A percentile compares a stretch with the other conserved stretches of the same genome.
These are phyloP conservation scores for Oryza meridionalis DNA, from an alignment of 176 grass and related monocot species.

Conservation along the genomic window DNA sequence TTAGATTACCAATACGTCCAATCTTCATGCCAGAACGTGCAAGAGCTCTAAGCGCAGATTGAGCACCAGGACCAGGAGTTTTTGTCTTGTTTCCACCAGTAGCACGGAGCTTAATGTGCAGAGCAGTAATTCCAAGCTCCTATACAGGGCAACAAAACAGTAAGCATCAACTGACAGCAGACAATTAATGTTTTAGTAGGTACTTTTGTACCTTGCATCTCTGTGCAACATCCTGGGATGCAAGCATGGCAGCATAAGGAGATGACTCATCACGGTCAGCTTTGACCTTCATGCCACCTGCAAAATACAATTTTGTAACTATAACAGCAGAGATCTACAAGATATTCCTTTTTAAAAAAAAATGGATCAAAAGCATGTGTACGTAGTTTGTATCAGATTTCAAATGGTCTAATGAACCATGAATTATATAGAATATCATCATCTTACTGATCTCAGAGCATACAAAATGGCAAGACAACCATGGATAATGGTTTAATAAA, in stretches of 20 bases:
- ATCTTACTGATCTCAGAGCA: neutral
- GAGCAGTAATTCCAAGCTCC: slow-evolving; percentile 91
- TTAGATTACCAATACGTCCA: slow-evolving; percentile 72
- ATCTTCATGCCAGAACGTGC: slow-evolving; percentile 97
- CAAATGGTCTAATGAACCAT: neutral
- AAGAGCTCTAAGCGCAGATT: slow-evolving; percentile 92
- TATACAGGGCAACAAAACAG: neutral
- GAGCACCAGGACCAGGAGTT: slow-evolving; percentile 86
- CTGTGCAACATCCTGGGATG: slow-evolving; percentile 80
- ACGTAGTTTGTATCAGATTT: neutral
- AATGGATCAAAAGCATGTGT: no score
- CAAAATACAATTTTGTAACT: neutral
- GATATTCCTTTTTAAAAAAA: neutral
- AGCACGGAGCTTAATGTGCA: slow-evolving; percentile 91
- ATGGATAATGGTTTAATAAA: neutral
- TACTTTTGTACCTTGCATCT: slow-evolving; percentile 72
- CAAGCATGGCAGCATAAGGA: slow-evolving; percentile 94
- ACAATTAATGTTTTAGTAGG: neutral
- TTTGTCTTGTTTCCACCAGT: slow-evolving; percentile 97
- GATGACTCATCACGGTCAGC: slow-evolving; percentile 93
- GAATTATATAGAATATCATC: neutral
- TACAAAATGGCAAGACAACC: neutral
- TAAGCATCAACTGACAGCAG: neutral
- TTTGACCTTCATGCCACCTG: slow-evolving; percentile 97
- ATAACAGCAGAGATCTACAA: neutral